A percentile compares a stretch with the other conserved stretches of the same genome.
Conservation (phyloP, 2,329 filamentous ascomycete genomes). For the Diplodia mutila region DNA sequence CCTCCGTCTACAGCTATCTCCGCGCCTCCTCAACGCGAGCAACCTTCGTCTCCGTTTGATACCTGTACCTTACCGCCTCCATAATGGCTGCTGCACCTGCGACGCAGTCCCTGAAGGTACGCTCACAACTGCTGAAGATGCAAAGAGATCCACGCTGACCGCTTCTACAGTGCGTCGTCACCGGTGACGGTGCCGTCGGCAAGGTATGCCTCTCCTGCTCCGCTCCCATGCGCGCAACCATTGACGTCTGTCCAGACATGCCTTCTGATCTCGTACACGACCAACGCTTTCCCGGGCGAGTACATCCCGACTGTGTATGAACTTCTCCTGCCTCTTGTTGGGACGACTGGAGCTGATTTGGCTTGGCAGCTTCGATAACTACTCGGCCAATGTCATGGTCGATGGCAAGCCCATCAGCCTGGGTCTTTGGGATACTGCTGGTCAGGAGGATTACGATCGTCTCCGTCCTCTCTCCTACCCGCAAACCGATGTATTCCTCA, state of each 20-base stretch:
- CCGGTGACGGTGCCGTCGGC: constrained; percentile 97
- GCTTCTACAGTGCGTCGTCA: constrained; percentile 84
- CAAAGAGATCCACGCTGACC: constrained; percentile 26
- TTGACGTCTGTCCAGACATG: constrained; percentile 73
- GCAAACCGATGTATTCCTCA: constrained; percentile 97
- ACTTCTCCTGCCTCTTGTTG: background rate
- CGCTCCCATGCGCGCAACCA: constrained; percentile 30
- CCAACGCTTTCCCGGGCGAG: constrained; percentile 99
- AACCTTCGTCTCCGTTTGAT: constrained; percentile 14
- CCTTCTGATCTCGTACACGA: constrained; percentile 98
- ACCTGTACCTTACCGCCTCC: constrained; percentile 6
- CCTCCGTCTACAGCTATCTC: constrained; percentile 1
- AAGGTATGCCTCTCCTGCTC: constrained; percentile 68
- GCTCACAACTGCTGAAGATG: background rate
- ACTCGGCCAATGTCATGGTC: constrained; percentile 98
- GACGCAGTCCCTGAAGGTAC: constrained; percentile 90
- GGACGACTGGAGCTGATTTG: constrained; percentile 25
- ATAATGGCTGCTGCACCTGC: constrained; percentile 77
- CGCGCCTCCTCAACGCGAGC: constrained; percentile 13
- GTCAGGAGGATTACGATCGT: constrained; percentile 97
- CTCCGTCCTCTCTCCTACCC: constrained; percentile 94
- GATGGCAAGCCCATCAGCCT: constrained; percentile 97
- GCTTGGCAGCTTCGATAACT: constrained; percentile 84
- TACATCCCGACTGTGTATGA: constrained; percentile 97
- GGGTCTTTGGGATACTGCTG: constrained; percentile 97